Evolutionary conservation across 768 basidiomycete genomes (phyloP), one percentile per base, ranked within the genome.

Genomic region (Pleurotus tuber-regium): DNA sequence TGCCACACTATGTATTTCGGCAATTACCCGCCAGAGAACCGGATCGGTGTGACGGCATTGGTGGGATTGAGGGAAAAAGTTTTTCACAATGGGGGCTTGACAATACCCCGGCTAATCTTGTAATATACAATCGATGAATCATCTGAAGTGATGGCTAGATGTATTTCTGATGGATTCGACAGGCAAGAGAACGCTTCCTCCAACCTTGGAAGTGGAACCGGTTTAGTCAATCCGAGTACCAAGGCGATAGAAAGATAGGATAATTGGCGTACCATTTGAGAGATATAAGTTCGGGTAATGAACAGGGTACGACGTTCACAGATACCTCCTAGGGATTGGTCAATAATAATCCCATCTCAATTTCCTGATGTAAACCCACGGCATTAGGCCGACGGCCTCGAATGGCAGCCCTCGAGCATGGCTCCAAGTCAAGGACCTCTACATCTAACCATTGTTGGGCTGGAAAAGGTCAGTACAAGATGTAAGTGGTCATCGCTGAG

Each of bases 101-200:
- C 81, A 26, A 92, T 86, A 50, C 88, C 89, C 43, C 77, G 74
- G 61, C 84, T 86, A 53, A 92, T 74, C 60, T 87, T 89, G 68
- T 92, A 92, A 65, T 92, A 92, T 46, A 92, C 89, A 40, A 87
- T 84, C 7, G 89, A 90, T 9, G 89, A 83, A 59, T 92, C 89
- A 44, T 87, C 82, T 0, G 84, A 78, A 38, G 82, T 83, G 51
- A 91, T 85, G 10, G 84, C 89, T 25, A 92, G 64, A 59, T 80
- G 86, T 41, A 91, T 66, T 48, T 79, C 72, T 31, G 72, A 63
- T 10, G 76, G 75, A 39, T 69, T 66, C 5, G 66, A 66, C 10
- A 89, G 68, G 10, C 69, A 70, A 5, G 64, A 59, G 63, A 89
- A 90, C 2, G 84, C 81, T 19, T 73, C 66, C 49, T 71, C 70